A percentile compares a stretch with the other conserved stretches of the same genome.
phyloP scores from a whole-genome alignment of 345 rosid genomes.

The Eucalyptus marginata region DNA sequence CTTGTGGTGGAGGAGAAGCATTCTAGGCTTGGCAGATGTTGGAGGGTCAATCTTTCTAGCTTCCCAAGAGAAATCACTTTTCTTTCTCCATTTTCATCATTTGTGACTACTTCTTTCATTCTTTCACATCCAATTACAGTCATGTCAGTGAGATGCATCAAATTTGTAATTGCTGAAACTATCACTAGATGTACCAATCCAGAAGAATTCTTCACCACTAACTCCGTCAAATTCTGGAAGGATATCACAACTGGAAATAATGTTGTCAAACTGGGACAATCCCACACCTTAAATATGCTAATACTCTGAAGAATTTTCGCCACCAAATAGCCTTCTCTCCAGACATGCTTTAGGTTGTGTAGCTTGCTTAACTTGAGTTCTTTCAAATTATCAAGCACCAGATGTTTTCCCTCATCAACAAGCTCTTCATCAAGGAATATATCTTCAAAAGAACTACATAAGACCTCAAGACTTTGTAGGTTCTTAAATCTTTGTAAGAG shows the following conservation, averaged over 20 bases:
- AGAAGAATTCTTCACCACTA: too few relatives aligned
- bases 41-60: rapidly evolving
- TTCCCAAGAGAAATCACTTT: too few relatives aligned
- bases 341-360: background rate
- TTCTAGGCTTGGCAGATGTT: too few relatives aligned
- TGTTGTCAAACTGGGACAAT: too few relatives aligned
- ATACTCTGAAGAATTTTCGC: rapidly evolving
- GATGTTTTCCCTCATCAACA: background rate
- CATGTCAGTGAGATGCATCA: too few relatives aligned
- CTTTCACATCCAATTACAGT: too few relatives aligned
- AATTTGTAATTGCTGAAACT: too few relatives aligned
- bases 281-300: rapidly evolving
- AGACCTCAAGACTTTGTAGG: background rate
- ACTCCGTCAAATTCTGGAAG: too few relatives aligned
- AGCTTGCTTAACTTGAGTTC: background rate
- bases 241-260: rapidly evolving
- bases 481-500: background rate
- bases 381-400: background rate
- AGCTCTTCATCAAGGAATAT: background rate
- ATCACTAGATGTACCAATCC: too few relatives aligned
- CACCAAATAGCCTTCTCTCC: background rate
- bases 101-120: too few relatives aligned
- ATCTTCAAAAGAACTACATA: background rate
- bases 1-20: too few relatives aligned
- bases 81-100: too few relatives aligned